These are phyloP conservation scores for Phaeolepiota aurea DNA, from an alignment of 768 basidiomycete species.

Conservation along the genomic window DNA sequence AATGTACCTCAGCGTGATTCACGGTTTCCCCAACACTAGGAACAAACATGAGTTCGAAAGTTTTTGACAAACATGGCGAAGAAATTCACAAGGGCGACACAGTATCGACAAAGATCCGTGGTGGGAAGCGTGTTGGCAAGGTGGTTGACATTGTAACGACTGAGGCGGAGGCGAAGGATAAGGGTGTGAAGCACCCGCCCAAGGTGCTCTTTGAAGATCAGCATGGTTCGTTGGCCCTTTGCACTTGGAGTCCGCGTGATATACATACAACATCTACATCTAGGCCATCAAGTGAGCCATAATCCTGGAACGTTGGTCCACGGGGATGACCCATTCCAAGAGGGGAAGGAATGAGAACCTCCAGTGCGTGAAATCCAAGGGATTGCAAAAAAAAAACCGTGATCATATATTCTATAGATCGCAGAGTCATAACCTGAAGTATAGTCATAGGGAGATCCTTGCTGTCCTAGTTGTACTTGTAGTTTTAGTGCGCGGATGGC, in stretches of 20 bases:
- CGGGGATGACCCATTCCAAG: neutral
- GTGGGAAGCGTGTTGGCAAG: slow-evolving; percentile 4
- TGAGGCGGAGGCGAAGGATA: slow-evolving; percentile 6
- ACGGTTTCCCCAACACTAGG: too few relatives aligned
- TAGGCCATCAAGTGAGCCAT: neutral
- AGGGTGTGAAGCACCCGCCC: slow-evolving; percentile 5
- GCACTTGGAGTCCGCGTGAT: neutral
- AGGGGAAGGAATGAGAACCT: too few relatives aligned
- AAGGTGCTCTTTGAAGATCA: slow-evolving; percentile 6
- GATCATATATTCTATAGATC: too few relatives aligned
- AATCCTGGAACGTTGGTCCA: neutral
- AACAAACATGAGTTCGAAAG: too few relatives aligned
- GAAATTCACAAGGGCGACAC: neutral
- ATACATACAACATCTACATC: neutral
- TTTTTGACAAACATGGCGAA: slow-evolving; percentile 1
- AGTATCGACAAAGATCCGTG: neutral
- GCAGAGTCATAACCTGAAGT: too few relatives aligned
- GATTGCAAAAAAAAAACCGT: too few relatives aligned
- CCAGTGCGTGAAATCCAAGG: too few relatives aligned
- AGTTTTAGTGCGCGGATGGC: too few relatives aligned
- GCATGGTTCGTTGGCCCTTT: slow-evolving; percentile 1
- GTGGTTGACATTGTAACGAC: slow-evolving; percentile 4
- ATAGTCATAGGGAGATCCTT: too few relatives aligned
- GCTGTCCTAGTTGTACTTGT: too few relatives aligned
- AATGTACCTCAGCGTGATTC: too few relatives aligned